These are phyloP conservation scores for Thelonectria olida DNA, from an alignment of 2,329 filamentous ascomycete species.

Conservation along the genomic window DNA sequence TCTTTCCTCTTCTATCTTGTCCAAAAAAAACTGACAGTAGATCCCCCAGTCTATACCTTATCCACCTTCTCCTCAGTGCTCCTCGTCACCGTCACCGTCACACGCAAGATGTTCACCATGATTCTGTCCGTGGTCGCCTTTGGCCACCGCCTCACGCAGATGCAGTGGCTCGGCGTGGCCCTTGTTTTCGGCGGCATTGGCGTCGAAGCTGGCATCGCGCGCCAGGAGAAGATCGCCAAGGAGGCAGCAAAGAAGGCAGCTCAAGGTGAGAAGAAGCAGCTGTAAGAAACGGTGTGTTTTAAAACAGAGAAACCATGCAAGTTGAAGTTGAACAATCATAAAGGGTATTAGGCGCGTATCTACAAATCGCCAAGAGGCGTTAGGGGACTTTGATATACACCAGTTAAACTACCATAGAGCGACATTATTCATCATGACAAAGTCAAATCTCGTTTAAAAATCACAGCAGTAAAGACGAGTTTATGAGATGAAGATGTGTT, in stretches of 20 bases:
- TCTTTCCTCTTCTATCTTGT: neutral
- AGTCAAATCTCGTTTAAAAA: neutral
- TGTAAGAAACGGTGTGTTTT: slow-evolving; percentile 18
- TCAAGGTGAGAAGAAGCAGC: slow-evolving; percentile 45
- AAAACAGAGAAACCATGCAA: neutral
- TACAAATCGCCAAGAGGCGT: neutral
- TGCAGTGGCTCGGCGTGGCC: slow-evolving; percentile 93
- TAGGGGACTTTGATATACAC: neutral
- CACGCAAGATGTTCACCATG: slow-evolving; percentile 99
- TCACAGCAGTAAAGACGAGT: neutral
- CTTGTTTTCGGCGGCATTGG: slow-evolving; percentile 96
- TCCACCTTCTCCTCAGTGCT: slow-evolving; percentile 91
- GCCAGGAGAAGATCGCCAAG: slow-evolving; percentile 85
- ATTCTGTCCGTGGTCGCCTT: slow-evolving; percentile 95
- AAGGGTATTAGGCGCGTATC: neutral
- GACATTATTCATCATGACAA: neutral
- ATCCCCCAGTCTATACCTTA: slow-evolving; percentile 78
- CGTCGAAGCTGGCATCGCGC: slow-evolving; percentile 83
- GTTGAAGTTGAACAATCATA: too few relatives aligned
- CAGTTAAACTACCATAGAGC: neutral
- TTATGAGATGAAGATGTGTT: slow-evolving; percentile 13
- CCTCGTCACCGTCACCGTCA: slow-evolving; percentile 95
- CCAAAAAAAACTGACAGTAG: slow-evolving; percentile 27
- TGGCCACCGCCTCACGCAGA: slow-evolving; percentile 84
- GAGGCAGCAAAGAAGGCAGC: slow-evolving; percentile 65